phyloP scores from a whole-genome alignment of 768 basidiomycete genomes.

The Leccinum subgranulosum region DNA sequence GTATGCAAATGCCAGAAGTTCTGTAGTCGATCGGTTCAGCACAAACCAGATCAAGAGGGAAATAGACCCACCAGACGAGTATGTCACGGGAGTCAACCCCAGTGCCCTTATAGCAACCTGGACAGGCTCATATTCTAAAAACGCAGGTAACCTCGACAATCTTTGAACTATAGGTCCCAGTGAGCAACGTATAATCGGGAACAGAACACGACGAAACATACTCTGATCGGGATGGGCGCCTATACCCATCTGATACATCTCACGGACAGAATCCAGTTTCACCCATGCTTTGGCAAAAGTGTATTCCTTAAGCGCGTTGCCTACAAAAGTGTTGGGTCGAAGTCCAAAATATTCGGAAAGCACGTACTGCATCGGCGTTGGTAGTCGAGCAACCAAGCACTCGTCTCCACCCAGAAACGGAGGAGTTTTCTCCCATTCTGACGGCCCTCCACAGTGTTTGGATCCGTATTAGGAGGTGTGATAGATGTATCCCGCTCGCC shows the following conservation, averaged over 20 bases:
- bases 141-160: slow-evolving; percentile 41
- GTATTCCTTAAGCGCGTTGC: slow-evolving; percentile 42
- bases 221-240: slow-evolving; percentile 80
- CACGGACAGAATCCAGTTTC: slow-evolving; percentile 56
- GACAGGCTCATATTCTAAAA: slow-evolving; percentile 40
- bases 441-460: slow-evolving; percentile 42
- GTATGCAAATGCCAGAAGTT: slow-evolving; percentile 75
- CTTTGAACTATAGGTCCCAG: slow-evolving; percentile 47
- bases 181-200: slow-evolving; percentile 1
- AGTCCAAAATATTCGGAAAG: slow-evolving; percentile 5
- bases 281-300: slow-evolving; percentile 44
- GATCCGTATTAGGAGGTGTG: slow-evolving; percentile 54
- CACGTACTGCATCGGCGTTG: slow-evolving; percentile 43
- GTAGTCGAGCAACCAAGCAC: slow-evolving; percentile 64
- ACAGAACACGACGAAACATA: slow-evolving; percentile 30
- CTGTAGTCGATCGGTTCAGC: slow-evolving; percentile 35
- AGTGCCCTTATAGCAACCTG: slow-evolving; percentile 44
- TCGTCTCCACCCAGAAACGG: slow-evolving; percentile 77
- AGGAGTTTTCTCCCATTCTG: slow-evolving; percentile 60
- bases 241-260: slow-evolving; percentile 69
- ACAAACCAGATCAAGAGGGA: background rate
- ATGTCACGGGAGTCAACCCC: slow-evolving; percentile 66
- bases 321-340: slow-evolving; percentile 32
- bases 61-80: slow-evolving; percentile 52
- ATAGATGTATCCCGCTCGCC: slow-evolving; percentile 44